These are phyloP conservation scores for Candida loeiensis DNA, from an alignment of 805 yeast genomes.

Conservation along the genomic window DNA sequence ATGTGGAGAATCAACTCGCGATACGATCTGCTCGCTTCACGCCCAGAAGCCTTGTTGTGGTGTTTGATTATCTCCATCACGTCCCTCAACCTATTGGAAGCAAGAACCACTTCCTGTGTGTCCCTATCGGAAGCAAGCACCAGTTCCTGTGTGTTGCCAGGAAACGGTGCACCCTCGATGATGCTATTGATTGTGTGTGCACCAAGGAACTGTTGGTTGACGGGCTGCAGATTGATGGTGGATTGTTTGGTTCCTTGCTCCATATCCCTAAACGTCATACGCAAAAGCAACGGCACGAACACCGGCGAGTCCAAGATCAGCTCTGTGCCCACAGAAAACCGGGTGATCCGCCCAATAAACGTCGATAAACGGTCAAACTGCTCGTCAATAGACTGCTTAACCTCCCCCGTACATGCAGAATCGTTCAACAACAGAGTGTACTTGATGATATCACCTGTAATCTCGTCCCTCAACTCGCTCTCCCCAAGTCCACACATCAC, in stretches of 20 bases:
- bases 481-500: neutral
- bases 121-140: slow-evolving; percentile 21
- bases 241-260: neutral
- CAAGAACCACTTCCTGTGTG: slow-evolving; percentile 12
- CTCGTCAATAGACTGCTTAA: slow-evolving; percentile 16
- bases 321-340: slow-evolving; percentile 13
- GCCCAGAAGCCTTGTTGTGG: slow-evolving; percentile 14
- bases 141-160: slow-evolving; percentile 1
- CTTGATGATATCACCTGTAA: slow-evolving; percentile 25
- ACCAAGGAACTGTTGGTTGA: slow-evolving; percentile 19
- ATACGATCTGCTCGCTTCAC: slow-evolving; percentile 18
- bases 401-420: slow-evolving; percentile 13
- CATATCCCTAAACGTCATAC: slow-evolving; percentile 20
- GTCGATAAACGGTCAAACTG: slow-evolving; percentile 23
- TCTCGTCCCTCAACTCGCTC: slow-evolving; percentile 11
- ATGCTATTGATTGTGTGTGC: slow-evolving; percentile 23
- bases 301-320: slow-evolving; percentile 10
- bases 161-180: slow-evolving; percentile 14
- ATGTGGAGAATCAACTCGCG: slow-evolving; percentile 33
- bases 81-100: slow-evolving; percentile 30
- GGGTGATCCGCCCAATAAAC: slow-evolving; percentile 24
- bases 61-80: slow-evolving; percentile 24
- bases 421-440: slow-evolving; percentile 33
- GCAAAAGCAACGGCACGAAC: slow-evolving; percentile 35
- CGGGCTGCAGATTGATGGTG: neutral